Base-by-base conservation (phyloP, 1,284 basidiomycete genomes). In the Pseudozyma thailandica region DNA sequence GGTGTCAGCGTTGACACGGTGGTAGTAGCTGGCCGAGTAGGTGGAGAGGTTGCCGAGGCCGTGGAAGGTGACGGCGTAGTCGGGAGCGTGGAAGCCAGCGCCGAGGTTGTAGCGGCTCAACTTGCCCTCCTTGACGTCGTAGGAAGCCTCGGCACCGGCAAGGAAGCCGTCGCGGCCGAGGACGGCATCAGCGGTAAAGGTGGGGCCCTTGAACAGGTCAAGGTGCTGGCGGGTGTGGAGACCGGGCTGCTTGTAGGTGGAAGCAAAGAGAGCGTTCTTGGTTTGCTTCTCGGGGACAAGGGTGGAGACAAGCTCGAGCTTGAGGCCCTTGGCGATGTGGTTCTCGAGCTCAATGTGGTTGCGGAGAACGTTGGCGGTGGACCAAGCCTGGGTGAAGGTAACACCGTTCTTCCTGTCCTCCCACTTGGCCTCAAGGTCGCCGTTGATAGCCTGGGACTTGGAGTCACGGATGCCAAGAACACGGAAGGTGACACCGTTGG, bases 11-110 rank as follows among this genome's bases (percentile, higher is more conserved):
- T 88, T 92, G 83, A 98, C 94, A 79, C 92, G 92, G 89, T 99
- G 96, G 88, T 98, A 98, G 89, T 98, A 98, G 85, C 91, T 93
- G 77, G 95, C 96, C 66, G 91, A 88, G 88, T 94, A 98, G 82
- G 90, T 90, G 82, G 90, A 91, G 84, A 97, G 86, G 89, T 97
- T 98, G 87, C 92, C 91, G 82, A 98, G 89, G 73, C 91, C 93
- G 86, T 98, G 94, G 66, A 98, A 81, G 79, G 95, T 94, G 84
- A 98, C 89, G 74, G 94, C 92, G 86, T 98, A 98, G 85, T 98
- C 93, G 50, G 94, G 92, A 47, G 94, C 94, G 83, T 91, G 92
- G 89, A 91, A 98, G 82, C 94, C 96, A 74, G 93, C 84, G 61
- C 93, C 95, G 78, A 91, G 89, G 72, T 94, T 91, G 86, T 96